Evolutionary conservation across 805 yeast species (phyloP).

Genomic region (Wickerhamomyces strasburgensis): DNA sequence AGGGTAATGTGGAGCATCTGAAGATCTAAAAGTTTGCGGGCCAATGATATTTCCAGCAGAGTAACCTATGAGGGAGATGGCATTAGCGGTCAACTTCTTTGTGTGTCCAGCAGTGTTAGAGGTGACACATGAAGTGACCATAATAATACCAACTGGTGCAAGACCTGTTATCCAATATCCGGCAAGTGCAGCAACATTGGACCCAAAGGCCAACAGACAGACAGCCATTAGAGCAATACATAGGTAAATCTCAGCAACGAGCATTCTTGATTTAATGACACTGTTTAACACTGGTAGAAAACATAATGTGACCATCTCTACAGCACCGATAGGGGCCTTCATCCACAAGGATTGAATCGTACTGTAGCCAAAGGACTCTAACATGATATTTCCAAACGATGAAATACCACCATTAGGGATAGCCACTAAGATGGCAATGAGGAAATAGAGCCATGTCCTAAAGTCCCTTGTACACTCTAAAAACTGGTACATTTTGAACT

Average conservation of each 20-base stretch:
- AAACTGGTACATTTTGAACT: constrained; percentile 34
- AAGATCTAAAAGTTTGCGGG: constrained; percentile 59
- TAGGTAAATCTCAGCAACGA: constrained; percentile 6
- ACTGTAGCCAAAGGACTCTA: constrained; percentile 36
- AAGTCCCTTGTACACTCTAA: constrained; percentile 27
- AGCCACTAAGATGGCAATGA: constrained; percentile 28
- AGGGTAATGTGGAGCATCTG: constrained; percentile 53
- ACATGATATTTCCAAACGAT: constrained; percentile 38
- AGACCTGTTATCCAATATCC: constrained; percentile 28
- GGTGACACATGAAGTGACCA: constrained; percentile 15
- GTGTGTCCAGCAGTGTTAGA: constrained; percentile 21
- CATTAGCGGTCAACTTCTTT: constrained; percentile 10
- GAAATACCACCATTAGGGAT: constrained; percentile 43
- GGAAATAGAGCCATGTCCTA: constrained; percentile 35
- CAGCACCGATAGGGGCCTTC: constrained; percentile 31
- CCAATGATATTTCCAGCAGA: constrained; percentile 42
- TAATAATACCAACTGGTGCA: constrained; percentile 19
- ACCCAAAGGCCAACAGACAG: constrained; percentile 34
- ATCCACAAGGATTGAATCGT: constrained; percentile 27
- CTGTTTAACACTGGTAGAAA: constrained; percentile 4
- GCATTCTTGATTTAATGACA: constrained; percentile 3
- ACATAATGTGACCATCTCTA: constrained; percentile 30
- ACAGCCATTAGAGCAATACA: constrained; percentile 5
- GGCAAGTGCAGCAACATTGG: constrained; percentile 24
- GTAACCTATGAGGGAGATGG: constrained; percentile 12